Evolutionary conservation across 768 basidiomycete genomes (phyloP).

Genomic region (Leucosporidium scottii): DNA sequence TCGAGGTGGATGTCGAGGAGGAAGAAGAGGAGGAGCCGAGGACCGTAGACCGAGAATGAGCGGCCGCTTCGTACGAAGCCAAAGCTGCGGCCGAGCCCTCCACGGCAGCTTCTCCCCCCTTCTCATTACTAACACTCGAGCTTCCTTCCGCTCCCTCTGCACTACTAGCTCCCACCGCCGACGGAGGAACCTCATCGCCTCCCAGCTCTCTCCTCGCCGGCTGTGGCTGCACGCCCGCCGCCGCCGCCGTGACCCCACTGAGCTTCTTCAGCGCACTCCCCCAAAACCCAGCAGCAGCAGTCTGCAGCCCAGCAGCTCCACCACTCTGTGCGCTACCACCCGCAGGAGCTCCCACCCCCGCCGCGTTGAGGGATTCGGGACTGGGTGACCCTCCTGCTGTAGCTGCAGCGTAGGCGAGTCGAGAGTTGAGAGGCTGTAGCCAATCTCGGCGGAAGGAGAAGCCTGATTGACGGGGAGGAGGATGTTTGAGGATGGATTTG

Average conservation of each 20-base stretch:
- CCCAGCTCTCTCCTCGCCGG: background rate
- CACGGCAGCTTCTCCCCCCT: background rate
- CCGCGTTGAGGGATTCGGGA: background rate
- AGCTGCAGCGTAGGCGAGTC: background rate
- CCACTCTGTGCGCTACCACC: background rate
- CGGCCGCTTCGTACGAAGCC: too few relatives aligned
- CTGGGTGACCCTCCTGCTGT: too few relatives aligned
- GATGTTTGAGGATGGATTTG: conserved; percentile 34
- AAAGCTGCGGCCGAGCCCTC: too few relatives aligned
- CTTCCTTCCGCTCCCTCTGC: background rate
- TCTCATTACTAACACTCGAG: too few relatives aligned
- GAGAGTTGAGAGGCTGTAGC: conserved; percentile 24
- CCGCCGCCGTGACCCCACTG: conserved; percentile 9
- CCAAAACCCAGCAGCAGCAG: conserved; percentile 15
- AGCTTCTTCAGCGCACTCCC: conserved; percentile 19
- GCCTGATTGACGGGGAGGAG: conserved; percentile 14
- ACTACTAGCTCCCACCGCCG: too few relatives aligned
- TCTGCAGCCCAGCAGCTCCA: background rate
- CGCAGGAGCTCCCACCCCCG: conserved; percentile 5
- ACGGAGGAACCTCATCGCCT: background rate
- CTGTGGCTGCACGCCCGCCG: background rate
- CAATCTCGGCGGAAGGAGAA: conserved; percentile 37
- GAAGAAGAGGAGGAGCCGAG: too few relatives aligned
- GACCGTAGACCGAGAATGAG: too few relatives aligned
- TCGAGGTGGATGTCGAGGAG: background rate